phyloP scores from a whole-genome alignment of 1,284 basidiomycete genomes.

The Neotropicomus parvogracilis region DNA sequence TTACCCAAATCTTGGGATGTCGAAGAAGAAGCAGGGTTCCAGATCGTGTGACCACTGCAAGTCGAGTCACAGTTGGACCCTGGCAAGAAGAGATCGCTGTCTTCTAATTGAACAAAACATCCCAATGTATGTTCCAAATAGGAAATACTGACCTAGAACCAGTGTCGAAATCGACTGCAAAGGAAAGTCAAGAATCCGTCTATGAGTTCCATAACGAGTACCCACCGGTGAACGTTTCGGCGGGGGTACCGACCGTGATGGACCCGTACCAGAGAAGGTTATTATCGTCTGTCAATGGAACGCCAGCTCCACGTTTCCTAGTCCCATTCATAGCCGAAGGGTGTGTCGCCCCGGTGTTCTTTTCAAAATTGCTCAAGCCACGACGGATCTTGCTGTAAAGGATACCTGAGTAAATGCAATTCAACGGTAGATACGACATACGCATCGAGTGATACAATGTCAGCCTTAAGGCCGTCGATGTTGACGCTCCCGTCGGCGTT shows the following conservation, averaged over 20 bases:
- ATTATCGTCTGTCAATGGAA: constrained; percentile 21
- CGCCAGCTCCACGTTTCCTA: neutral
- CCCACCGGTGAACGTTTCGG: constrained; percentile 15
- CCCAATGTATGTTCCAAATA: no score
- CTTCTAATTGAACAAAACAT: neutral
- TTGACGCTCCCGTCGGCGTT: constrained; percentile 15
- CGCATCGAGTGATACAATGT: constrained; percentile 10
- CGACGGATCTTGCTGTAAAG: constrained; percentile 12
- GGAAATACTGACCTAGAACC: constrained; percentile 23
- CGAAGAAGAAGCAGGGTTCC: constrained; percentile 36
- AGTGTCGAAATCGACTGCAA: constrained; percentile 37
- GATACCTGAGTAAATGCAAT: neutral
- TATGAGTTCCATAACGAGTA: no score
- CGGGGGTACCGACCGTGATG: constrained; percentile 35
- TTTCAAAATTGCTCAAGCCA: constrained; percentile 12
- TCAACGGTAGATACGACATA: constrained; percentile 4
- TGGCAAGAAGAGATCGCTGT: constrained; percentile 20
- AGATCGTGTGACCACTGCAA: constrained; percentile 32
- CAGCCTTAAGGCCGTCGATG: constrained; percentile 7
- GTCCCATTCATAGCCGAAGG: neutral
- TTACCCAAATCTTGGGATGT: constrained; percentile 32
- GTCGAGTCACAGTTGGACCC: constrained; percentile 19
- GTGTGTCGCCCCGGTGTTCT: constrained; percentile 15
- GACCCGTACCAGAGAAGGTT: constrained; percentile 29
- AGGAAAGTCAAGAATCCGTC: no score